These are phyloP conservation scores for Botrytis fragariae DNA, from an alignment of 2,329 filamentous ascomycete species.

Conservation along the genomic window DNA sequence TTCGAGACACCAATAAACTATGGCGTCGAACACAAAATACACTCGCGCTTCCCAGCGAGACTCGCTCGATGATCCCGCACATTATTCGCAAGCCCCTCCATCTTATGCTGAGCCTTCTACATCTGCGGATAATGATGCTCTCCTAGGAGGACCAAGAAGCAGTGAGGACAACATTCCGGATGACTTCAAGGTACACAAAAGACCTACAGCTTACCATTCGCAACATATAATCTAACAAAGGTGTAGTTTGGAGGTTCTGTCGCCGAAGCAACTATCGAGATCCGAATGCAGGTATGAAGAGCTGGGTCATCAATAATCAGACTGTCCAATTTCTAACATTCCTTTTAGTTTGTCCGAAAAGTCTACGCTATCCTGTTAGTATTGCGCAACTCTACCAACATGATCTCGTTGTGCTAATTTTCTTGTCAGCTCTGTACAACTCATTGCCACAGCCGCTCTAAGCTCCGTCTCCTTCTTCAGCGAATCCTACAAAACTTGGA, in stretches of 20 bases:
- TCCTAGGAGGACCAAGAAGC: constrained; percentile 64
- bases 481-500: constrained; percentile 75
- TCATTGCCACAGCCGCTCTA: constrained; percentile 78
- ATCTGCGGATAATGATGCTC: constrained; percentile 51
- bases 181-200: constrained; percentile 77
- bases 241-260: constrained; percentile 84
- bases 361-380: constrained; percentile 88
- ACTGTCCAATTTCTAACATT: constrained; percentile 3
- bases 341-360: constrained; percentile 82
- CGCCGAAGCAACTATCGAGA: constrained; percentile 89
- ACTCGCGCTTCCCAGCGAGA: constrained; percentile 80
- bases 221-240: constrained; percentile 21
- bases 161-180: constrained; percentile 92
- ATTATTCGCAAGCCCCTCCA: constrained; percentile 75
- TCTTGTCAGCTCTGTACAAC: constrained; percentile 69
- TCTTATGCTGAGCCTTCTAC: constrained; percentile 67
- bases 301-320: neutral
- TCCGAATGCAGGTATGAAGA: constrained; percentile 61
- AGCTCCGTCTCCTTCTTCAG: constrained; percentile 86
- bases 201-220: neutral
- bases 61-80: constrained; percentile 67
- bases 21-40: constrained; percentile 80
- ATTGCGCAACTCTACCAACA: neutral
- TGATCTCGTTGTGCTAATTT: constrained; percentile 13
- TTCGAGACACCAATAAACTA: constrained; percentile 38